These are phyloP conservation scores for Centella asiatica DNA, from an alignment of 129 eudicot species.

Conservation along the genomic window DNA sequence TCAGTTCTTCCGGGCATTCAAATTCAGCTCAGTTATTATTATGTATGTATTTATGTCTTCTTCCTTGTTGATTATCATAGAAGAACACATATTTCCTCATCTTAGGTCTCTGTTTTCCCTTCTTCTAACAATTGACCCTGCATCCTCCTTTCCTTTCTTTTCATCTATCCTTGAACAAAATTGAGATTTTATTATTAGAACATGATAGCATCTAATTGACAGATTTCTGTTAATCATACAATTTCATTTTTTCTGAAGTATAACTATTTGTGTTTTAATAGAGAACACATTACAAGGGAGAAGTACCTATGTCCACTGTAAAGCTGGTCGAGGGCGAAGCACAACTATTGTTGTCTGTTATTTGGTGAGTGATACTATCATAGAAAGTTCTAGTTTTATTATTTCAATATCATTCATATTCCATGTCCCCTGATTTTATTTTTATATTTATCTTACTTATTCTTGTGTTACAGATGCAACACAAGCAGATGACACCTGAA, in stretches of 20 bases:
- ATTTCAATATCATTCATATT: neutral
- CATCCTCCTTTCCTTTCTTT: neutral
- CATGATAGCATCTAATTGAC: neutral
- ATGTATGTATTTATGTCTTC: no score
- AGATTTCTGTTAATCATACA: neutral
- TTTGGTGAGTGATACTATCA: constrained; percentile 30
- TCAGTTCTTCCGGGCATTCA: no score
- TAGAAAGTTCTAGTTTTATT: neutral
- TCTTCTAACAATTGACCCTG: no score
- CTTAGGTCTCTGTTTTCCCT: no score
- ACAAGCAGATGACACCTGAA: constrained; percentile 62
- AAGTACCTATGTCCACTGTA: constrained; percentile 65
- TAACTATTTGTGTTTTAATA: constrained; percentile 5
- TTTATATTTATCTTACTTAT: no score
- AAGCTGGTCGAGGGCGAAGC: constrained; percentile 90
- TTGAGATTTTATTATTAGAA: neutral
- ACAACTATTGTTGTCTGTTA: constrained; percentile 68
- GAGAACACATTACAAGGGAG: constrained; percentile 39
- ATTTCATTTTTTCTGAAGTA: neutral
- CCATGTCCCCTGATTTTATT: neutral
- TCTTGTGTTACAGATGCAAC: constrained; percentile 35
- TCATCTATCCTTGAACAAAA: neutral
- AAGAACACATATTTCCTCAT: no score
- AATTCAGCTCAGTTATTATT: no score
- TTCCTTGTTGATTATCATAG: no score